A percentile compares a stretch with the other conserved stretches of the same genome.
phyloP scores from a whole-genome alignment of 2,329 filamentous ascomycete genomes.

The Ceratocystis diversiconidia region DNA sequence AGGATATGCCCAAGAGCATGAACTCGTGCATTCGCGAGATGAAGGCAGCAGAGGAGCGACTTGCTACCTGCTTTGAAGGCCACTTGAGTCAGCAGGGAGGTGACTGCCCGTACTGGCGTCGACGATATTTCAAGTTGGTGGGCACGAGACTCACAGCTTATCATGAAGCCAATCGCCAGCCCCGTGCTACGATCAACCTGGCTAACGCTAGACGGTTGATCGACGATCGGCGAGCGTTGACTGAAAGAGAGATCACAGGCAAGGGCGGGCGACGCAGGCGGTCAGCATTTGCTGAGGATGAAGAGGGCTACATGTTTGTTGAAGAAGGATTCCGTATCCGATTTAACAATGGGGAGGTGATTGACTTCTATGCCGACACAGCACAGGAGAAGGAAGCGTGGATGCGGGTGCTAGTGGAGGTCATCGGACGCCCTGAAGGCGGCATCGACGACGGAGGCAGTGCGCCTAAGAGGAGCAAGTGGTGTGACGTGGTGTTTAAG shows the following conservation, averaged over 20 bases:
- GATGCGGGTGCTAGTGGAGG: conserved; percentile 77
- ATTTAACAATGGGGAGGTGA: conserved; percentile 95
- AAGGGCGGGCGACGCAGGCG: conserved; percentile 70
- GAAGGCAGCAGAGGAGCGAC: conserved; percentile 71
- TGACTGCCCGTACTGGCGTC: conserved; percentile 97
- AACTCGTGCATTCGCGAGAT: conserved; percentile 89
- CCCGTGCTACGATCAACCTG: conserved; percentile 91
- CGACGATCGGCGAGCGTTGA: conserved; percentile 73
- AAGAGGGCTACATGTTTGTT: conserved; percentile 99
- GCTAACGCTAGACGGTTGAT: conserved; percentile 86
- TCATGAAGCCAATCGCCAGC: conserved; percentile 88
- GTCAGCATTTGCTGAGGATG: conserved; percentile 92
- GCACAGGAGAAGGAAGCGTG: conserved; percentile 79
- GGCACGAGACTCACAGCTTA: conserved; percentile 88
- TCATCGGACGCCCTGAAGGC: conserved; percentile 41
- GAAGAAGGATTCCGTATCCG: conserved; percentile 98
- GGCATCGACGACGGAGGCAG: conserved; percentile 32
- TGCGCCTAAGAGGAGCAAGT: conserved; percentile 39
- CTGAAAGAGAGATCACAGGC: conserved; percentile 66
- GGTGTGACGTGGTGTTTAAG: conserved; percentile 55
- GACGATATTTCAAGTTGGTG: conserved; percentile 88
- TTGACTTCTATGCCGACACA: conserved; percentile 94
- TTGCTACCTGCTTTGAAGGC: conserved; percentile 70
- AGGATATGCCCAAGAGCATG: conserved; percentile 99
- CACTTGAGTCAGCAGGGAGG: conserved; percentile 91